These are phyloP conservation scores for Nicotiana tabacum DNA, from an alignment of 257 asterid genomes.

Conservation along the genomic window DNA sequence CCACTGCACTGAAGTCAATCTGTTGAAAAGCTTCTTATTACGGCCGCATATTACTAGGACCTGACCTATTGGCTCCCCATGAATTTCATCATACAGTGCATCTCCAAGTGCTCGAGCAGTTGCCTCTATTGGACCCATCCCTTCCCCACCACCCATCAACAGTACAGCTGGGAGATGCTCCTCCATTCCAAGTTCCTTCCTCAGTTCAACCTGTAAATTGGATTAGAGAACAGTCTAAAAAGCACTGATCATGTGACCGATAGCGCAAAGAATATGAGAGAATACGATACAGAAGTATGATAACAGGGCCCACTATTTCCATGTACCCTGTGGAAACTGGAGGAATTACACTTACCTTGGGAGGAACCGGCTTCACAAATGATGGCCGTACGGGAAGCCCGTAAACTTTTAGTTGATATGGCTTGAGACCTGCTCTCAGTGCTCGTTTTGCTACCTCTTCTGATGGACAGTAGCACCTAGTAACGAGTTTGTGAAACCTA, in stretches of 20 bases:
- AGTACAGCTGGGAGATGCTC: conserved; percentile 85
- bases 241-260: not conserved
- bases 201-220: conserved; percentile 53
- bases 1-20: conserved; percentile 70
- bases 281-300: not conserved
- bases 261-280: not conserved
- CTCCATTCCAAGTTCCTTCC: conserved; percentile 85
- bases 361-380: conserved; percentile 76
- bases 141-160: conserved; percentile 99
- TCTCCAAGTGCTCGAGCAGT: conserved; percentile 91
- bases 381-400: conserved; percentile 99
- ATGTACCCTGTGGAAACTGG: not conserved
- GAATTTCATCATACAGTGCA: conserved; percentile 64
- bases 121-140: conserved; percentile 99
- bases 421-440: conserved; percentile 80
- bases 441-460: conserved; percentile 97
- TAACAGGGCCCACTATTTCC: not conserved
- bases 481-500: conserved; percentile 99
- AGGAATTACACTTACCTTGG: conserved; percentile 51
- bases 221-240: not conserved
- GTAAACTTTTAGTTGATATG: conserved; percentile 76
- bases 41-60: conserved; percentile 89
- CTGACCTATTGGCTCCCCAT: conserved; percentile 80
- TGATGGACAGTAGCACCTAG: conserved; percentile 93
- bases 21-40: conserved; percentile 72